These are phyloP conservation scores for Corynespora cassiicola DNA, from an alignment of 2,329 filamentous ascomycete genomes.

Conservation along the genomic window DNA sequence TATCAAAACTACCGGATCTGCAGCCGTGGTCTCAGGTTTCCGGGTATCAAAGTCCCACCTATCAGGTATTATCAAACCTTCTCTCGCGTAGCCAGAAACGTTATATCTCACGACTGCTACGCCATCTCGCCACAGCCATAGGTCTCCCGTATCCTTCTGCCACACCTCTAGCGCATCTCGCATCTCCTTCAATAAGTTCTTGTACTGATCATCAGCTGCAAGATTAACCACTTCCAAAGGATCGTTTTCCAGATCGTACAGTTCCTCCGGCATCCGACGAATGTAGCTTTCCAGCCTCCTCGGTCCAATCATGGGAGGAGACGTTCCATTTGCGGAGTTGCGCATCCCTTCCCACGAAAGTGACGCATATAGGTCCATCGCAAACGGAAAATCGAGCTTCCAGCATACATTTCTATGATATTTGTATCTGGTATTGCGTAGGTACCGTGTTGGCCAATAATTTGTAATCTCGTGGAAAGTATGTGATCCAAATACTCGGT, in stretches of 20 bases:
- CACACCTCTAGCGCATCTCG: no score
- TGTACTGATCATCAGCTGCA: no score
- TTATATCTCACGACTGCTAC: no score
- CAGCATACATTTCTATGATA: constrained; percentile 60
- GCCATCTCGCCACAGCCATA: no score
- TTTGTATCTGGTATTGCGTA: constrained; percentile 54
- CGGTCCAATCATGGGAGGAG: constrained; percentile 47
- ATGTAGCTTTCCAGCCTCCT: constrained; percentile 53
- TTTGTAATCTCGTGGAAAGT: constrained; percentile 60
- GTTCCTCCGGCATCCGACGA: constrained; percentile 52
- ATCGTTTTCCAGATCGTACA: constrained; percentile 54
- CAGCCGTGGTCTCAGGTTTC: constrained; percentile 1
- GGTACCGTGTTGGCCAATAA: constrained; percentile 58
- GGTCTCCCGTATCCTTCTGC: no score
- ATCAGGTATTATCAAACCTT: constrained; percentile 2
- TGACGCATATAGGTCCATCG: constrained; percentile 54
- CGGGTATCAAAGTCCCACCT: constrained; percentile 3
- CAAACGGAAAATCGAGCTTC: constrained; percentile 58
- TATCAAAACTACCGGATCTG: no score
- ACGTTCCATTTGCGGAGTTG: constrained; percentile 28
- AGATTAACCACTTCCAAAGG: constrained; percentile 6
- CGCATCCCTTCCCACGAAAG: constrained; percentile 55
- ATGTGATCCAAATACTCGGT: constrained; percentile 58
- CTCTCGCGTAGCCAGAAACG: no score
- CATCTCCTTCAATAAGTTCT: no score